phyloP scores from a whole-genome alignment of 306 rosid genomes.

The Crotalaria pallida region DNA sequence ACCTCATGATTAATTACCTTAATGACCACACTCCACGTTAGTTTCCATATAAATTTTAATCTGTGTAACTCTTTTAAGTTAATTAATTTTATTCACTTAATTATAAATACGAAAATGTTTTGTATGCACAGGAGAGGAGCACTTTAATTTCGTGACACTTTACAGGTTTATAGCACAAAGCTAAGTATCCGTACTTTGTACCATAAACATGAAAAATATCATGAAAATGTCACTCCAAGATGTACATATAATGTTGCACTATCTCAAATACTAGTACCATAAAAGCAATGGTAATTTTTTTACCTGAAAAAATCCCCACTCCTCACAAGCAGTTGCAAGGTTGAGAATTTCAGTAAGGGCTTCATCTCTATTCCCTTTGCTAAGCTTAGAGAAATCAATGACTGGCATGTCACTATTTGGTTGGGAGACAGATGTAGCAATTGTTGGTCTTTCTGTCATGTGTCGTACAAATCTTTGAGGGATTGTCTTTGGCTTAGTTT shows the following conservation, averaged over 20 bases:
- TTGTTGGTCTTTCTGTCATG: slow-evolving; percentile 62
- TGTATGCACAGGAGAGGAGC: no score
- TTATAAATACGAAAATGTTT: background rate
- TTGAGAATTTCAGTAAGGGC: slow-evolving; percentile 33
- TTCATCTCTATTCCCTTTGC: slow-evolving; percentile 46
- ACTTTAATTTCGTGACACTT: no score
- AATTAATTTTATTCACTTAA: no score
- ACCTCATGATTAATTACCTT: slow-evolving; percentile 82
- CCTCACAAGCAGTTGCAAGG: slow-evolving; percentile 66
- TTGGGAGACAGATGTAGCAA: slow-evolving; percentile 21
- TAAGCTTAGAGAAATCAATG: slow-evolving; percentile 63
- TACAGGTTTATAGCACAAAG: no score
- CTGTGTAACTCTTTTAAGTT: no score
- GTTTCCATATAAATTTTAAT: slow-evolving; percentile 8
- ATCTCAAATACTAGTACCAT: background rate
- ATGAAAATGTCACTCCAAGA: no score
- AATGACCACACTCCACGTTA: slow-evolving; percentile 16
- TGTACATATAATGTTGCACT: no score
- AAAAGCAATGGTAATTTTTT: background rate
- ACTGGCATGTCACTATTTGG: slow-evolving; percentile 55
- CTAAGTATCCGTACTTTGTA: no score
- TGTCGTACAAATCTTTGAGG: slow-evolving; percentile 90
- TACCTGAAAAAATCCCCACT: slow-evolving; percentile 99
- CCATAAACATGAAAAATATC: no score
- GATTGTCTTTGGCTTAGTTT: slow-evolving; percentile 49